These are phyloP conservation scores for Salvia sclarea DNA, from an alignment of 305 asterid genomes.

Conservation along the genomic window DNA sequence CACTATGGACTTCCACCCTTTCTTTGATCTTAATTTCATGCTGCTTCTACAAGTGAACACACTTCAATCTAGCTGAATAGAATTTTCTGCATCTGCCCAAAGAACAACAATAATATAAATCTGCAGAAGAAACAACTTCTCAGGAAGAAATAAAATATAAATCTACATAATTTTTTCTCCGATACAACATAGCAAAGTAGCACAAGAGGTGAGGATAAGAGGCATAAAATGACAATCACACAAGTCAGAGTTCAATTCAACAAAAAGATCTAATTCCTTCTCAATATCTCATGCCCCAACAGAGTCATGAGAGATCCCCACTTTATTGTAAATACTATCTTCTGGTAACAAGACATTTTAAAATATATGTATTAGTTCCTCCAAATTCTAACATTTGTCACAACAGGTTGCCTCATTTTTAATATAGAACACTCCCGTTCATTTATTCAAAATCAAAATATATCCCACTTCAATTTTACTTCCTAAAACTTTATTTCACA, in stretches of 20 bases:
- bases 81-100: slow-evolving; percentile 46
- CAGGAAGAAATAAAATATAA: neutral
- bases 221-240: no score
- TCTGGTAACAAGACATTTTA: neutral
- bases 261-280: no score
- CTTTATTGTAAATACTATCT: no score
- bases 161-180: no score
- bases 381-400: slow-evolving; percentile 6
- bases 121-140: slow-evolving; percentile 3
- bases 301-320: no score
- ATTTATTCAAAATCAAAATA: neutral
- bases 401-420: neutral
- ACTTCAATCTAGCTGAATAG: slow-evolving; percentile 42
- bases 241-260: no score
- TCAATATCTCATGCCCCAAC: no score
- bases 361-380: neutral
- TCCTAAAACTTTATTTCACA: neutral
- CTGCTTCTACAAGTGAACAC: slow-evolving; percentile 36
- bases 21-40: slow-evolving; percentile 67
- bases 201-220: neutral
- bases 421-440: slow-evolving; percentile 1
- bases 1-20: slow-evolving; percentile 71
- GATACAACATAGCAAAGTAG: neutral
- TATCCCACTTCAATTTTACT: neutral
- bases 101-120: slow-evolving; percentile 17